Evolutionary conservation across 352 stramenopile genomes (phyloP), one percentile per base, ranked within the genome.

Genomic region (Phytopythium delawarense): DNA sequence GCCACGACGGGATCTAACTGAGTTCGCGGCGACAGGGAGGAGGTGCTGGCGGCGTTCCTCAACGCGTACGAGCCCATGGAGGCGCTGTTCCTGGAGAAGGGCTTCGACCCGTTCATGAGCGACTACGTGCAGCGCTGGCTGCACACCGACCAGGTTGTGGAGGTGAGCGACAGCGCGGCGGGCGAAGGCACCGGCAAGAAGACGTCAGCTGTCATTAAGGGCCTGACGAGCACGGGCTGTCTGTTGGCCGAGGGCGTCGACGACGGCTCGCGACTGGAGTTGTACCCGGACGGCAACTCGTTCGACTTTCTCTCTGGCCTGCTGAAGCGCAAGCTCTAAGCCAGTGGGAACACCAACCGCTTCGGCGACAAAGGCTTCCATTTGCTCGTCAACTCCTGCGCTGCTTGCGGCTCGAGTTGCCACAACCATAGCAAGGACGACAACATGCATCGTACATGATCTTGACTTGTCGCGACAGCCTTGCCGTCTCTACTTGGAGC

Each of bases 281-380:
- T 97, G 28, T 97, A 96, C 66, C 89, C 89, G 16, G 89, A 97
- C 57, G 89, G 86, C 64, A 96, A 96, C 63, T 96, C 86, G 58
- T 91, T 97, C 50, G 88, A 97, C 69, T 95, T 97, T 58, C 72
- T 97, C 48, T 80, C 73, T 32, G 88, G 88, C 1, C 73, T 96
- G 64, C 70, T 96, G 57, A 94, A 91, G 68, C 85, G 88, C 67
- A 96, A 96, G 67, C 50, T 94, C 39, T 96, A 75, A 54, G 42
- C 46, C 8, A 53, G 32, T 18, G 9, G 44, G 13, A 37, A 42
- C 46, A 62, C 37, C 13, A 45, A 40, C 16, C 42, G 50, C 20
- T 23, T 57, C n/a, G 54, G 49, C 11, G 32, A 52, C 45, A 9
- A 52, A 32, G 21, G n/a, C 8, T 49, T 49, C 16, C n/a, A 51